Percentiles rank a stretch among this genome's conserved stretches.
Evolutionary conservation across 768 basidiomycete species (phyloP).

Genomic region (Thelephora ganbajun): DNA sequence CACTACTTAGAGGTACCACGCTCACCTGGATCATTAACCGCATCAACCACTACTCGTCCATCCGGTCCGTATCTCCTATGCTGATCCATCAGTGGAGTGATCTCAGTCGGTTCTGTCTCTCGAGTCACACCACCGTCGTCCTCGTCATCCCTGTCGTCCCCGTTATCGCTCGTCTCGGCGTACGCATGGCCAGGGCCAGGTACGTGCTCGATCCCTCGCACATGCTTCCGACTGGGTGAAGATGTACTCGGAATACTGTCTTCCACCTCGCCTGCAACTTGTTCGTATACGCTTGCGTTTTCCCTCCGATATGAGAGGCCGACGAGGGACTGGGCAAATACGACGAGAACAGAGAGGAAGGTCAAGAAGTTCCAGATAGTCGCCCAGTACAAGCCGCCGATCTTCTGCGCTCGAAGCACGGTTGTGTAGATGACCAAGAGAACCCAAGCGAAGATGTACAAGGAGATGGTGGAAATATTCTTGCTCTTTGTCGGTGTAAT

Average conservation of each 20-base stretch:
- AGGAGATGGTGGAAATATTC: slow-evolving; percentile 1
- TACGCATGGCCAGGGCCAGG: not conserved
- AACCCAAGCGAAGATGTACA: slow-evolving; percentile 45
- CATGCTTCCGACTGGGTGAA: slow-evolving; percentile 11
- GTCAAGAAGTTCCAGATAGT: slow-evolving; percentile 38
- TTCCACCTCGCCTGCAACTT: slow-evolving; percentile 6
- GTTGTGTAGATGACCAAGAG: slow-evolving; percentile 38
- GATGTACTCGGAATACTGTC: slow-evolving; percentile 6
- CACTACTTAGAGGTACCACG: slow-evolving; percentile 4
- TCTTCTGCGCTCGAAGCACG: slow-evolving; percentile 22
- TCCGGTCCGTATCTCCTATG: slow-evolving; percentile 13
- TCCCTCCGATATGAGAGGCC: slow-evolving; percentile 1
- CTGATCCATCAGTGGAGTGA: slow-evolving; percentile 37
- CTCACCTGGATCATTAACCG: slow-evolving; percentile 1
- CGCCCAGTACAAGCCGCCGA: slow-evolving; percentile 45
- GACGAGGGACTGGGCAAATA: slow-evolving; percentile 22
- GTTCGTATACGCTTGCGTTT: slow-evolving; percentile 6
- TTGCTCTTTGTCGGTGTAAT: not conserved
- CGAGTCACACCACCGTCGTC: slow-evolving; percentile 11
- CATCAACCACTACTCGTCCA: slow-evolving; percentile 6
- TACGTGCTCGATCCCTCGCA: slow-evolving; percentile 10
- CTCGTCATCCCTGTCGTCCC: slow-evolving; percentile 7
- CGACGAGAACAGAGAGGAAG: slow-evolving; percentile 26
- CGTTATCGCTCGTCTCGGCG: not conserved
- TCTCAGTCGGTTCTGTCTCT: slow-evolving; percentile 35